Conservation (phyloP, 441 rosid species). For the Aleurites moluccanus region DNA sequence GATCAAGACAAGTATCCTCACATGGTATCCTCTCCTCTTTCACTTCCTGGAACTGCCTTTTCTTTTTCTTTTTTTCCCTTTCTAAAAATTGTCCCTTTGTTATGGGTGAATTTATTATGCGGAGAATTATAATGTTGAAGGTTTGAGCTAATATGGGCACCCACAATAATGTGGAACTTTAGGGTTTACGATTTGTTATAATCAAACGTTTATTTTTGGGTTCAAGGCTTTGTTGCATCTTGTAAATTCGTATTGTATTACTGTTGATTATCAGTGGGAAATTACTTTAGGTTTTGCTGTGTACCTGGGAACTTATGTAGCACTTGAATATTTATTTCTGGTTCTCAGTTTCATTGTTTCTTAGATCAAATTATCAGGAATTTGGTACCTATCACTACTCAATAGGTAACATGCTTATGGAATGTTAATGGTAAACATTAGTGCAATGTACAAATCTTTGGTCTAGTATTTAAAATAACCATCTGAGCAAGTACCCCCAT, state of each 20-base stretch:
- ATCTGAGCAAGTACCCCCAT: neutral
- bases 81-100: neutral
- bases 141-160: neutral
- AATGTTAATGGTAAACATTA: neutral
- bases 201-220: neutral
- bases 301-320: neutral
- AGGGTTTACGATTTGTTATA: neutral
- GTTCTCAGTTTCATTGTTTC: neutral
- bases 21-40: conserved; percentile 52
- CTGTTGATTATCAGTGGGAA: neutral
- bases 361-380: neutral
- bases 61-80: neutral
- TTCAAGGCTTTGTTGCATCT: neutral
- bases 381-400: neutral
- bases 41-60: neutral
- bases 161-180: neutral
- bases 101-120: neutral
- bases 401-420: neutral
- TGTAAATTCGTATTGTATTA: neutral
- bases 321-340: neutral
- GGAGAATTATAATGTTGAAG: neutral
- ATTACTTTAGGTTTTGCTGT: neutral
- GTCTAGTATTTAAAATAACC: neutral
- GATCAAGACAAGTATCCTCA: conserved; percentile 99
- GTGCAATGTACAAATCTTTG: neutral